Base-by-base conservation (phyloP, 192 early-diverging fungal species). In the Dispira simplex region DNA sequence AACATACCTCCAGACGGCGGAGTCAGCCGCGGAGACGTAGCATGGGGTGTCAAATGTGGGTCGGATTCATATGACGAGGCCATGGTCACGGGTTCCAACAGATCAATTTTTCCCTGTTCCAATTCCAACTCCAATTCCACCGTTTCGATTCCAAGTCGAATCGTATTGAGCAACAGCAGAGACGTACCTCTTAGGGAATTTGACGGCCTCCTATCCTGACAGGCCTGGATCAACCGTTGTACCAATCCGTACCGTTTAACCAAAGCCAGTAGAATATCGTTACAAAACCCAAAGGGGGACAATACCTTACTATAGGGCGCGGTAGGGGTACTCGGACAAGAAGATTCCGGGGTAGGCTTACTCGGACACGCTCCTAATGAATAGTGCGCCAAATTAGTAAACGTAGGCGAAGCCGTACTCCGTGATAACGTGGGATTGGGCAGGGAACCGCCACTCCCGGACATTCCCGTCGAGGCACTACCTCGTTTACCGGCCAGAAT, bases 121-220 rank as follows among this genome's bases (percentile, higher is more conserved):
- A n/a, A n/a, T n/a, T n/a, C n/a, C 6, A 58, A 6, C 16, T 60
- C 58, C 13, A 43, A 16, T n/a, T 60, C 26, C 10, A 44, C 39
- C 14, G 58, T 21, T 18, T 60, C 58, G 10, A 60, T 60, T 5
- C 58, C 43, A 11, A 60, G 39, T 12, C 58, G 26, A 16, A 60
- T 18, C 10, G 58, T 60, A 13, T 60, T 60, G 58, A 60, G 58
- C 18, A 60, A 44, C 26, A 60, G 39, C 25, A 60, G 39, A 44
- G 58, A 60, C 3, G 58, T 60, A 18, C 58, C 58, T 3, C 58
- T 28, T 21, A 60, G 39, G 2, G 58, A 12, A 44, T 60, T 60
- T 5, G 58, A 60, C 12, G 58, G 58, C 16, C 18, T 13, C 12
- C 8, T 14, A 21, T 60, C 43, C 14, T 43, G 58, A 21, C 58